Evolutionary conservation across 192 early-diverging fungal genomes (phyloP).

Genomic region (Funneliformis mosseae): DNA sequence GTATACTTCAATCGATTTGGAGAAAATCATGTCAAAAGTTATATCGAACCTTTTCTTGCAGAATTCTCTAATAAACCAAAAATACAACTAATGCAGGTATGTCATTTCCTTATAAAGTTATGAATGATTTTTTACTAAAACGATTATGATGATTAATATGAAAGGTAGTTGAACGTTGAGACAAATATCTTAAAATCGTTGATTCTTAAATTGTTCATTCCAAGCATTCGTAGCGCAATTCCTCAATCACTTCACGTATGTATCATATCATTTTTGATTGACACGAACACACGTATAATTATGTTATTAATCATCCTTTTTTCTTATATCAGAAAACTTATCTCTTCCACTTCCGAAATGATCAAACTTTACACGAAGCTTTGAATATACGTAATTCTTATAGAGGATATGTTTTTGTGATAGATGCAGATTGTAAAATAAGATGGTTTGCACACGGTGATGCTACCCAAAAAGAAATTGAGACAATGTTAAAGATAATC

Average conservation of each 20-base stretch:
- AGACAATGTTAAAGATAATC: conserved; percentile 33
- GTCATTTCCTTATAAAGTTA: background rate
- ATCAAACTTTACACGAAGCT: conserved; percentile 37
- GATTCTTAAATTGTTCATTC: conserved; percentile 29
- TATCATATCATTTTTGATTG: background rate
- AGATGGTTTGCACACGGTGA: conserved; percentile 59
- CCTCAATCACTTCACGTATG: conserved; percentile 26
- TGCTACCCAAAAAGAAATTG: conserved; percentile 46
- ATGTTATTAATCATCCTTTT: background rate
- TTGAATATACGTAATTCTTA: conserved; percentile 59
- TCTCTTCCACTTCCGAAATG: background rate
- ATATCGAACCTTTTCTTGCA: conserved; percentile 5
- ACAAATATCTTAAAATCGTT: conserved; percentile 18
- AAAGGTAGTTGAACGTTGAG: conserved; percentile 6
- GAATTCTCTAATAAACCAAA: background rate
- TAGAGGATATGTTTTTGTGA: conserved; percentile 57
- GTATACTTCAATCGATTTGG: conserved; percentile 22
- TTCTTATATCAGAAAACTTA: background rate
- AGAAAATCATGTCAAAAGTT: background rate
- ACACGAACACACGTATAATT: background rate
- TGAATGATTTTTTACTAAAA: background rate
- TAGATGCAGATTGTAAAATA: conserved; percentile 60
- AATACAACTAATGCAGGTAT: conserved; percentile 9
- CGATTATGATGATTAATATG: background rate
- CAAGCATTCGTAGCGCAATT: conserved; percentile 6